Evolutionary conservation across 371 early-diverging fungal species (phyloP).

Genomic region (Mortierella polycephala): DNA sequence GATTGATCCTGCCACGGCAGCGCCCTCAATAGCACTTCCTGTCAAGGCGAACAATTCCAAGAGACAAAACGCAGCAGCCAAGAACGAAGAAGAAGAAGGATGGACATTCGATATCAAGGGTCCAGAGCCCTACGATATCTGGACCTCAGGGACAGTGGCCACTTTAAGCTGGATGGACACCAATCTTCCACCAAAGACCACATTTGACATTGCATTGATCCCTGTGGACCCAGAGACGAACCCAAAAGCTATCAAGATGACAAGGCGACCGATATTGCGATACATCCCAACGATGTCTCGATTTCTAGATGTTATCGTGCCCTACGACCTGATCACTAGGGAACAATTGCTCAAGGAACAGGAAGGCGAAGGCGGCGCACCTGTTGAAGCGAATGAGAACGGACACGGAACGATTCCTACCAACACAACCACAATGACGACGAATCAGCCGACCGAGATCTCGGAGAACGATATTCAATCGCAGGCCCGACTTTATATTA

Average conservation of each 20-base stretch:
- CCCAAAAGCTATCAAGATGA: constrained; percentile 20
- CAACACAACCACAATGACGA: background rate
- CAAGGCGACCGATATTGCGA: constrained; percentile 31
- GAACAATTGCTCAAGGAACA: constrained; percentile 31
- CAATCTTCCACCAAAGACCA: constrained; percentile 20
- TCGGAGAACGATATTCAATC: constrained; percentile 6
- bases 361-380: constrained; percentile 9
- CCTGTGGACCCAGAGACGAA: constrained; percentile 32
- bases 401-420: background rate
- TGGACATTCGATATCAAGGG: constrained; percentile 21
- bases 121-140: constrained; percentile 26
- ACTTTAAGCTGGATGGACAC: constrained; percentile 21
- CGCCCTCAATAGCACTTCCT: no score
- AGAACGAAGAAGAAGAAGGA: background rate
- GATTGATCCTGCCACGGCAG: no score
- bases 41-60: background rate
- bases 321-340: constrained; percentile 32
- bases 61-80: background rate
- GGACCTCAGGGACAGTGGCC: constrained; percentile 26
- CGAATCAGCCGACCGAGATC: background rate
- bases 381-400: background rate
- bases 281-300: constrained; percentile 13
- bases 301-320: constrained; percentile 22
- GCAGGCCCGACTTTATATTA: constrained; percentile 25
- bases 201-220: constrained; percentile 30